These are phyloP conservation scores for Komagataella ulmi DNA, from an alignment of 805 yeast species.

Conservation along the genomic window DNA sequence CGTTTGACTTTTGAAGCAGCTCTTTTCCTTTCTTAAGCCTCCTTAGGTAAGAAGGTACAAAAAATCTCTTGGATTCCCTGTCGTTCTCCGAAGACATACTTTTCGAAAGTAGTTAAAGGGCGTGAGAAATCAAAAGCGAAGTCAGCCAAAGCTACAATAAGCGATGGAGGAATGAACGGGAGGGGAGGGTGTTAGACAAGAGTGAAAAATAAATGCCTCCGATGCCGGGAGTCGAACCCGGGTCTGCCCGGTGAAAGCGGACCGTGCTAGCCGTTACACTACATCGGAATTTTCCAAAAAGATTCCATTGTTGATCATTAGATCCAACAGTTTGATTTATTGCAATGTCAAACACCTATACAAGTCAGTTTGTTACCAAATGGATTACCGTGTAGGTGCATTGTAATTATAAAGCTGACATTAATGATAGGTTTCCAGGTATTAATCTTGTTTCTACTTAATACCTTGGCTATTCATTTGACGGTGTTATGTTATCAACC, in stretches of 20 bases:
- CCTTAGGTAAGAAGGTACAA: neutral
- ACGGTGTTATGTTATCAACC: too few relatives aligned
- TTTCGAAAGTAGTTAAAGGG: neutral
- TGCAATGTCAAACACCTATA: too few relatives aligned
- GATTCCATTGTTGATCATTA: neutral
- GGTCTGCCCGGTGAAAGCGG: slow-evolving; percentile 80
- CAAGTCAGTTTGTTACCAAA: too few relatives aligned
- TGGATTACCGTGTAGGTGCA: too few relatives aligned
- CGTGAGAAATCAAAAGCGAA: neutral
- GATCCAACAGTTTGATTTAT: neutral
- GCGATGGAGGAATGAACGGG: neutral
- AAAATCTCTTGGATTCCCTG: neutral
- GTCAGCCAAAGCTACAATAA: neutral
- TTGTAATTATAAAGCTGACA: too few relatives aligned
- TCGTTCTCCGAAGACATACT: neutral
- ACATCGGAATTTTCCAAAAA: slow-evolving; percentile 35
- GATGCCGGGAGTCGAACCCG: slow-evolving; percentile 86
- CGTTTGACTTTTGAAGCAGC: neutral
- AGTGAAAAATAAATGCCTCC: slow-evolving; percentile 24
- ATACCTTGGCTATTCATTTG: too few relatives aligned
- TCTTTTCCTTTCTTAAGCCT: neutral
- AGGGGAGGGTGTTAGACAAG: neutral
- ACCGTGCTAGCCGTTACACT: slow-evolving; percentile 82
- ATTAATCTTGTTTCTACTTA: too few relatives aligned
- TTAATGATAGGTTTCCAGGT: too few relatives aligned